Percentiles rank a stretch among this genome's conserved stretches.
These are phyloP conservation scores for Coffea humblotiana DNA, from an alignment of 305 asterid genomes.

Conservation along the genomic window DNA sequence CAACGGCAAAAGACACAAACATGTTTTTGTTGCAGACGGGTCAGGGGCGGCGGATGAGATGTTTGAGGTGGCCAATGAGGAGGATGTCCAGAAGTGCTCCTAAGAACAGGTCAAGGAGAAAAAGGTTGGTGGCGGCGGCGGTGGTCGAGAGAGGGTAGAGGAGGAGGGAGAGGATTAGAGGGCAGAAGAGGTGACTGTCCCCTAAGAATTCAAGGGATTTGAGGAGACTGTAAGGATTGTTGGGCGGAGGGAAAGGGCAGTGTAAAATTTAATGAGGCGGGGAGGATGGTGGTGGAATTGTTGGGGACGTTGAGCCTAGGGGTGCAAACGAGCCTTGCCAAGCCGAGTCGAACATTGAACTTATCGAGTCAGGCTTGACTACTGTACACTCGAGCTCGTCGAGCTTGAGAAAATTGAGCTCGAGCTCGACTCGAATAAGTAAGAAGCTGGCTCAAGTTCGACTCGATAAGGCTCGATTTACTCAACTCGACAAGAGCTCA, in stretches of 20 bases:
- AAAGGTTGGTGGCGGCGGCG: conserved; percentile 18
- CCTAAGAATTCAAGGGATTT: conserved; percentile 85
- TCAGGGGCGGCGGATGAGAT: conserved; percentile 66
- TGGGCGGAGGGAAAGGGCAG: conserved; percentile 57
- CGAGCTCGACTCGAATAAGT: too few relatives aligned
- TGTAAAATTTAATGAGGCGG: conserved; percentile 49
- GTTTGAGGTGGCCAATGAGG: conserved; percentile 61
- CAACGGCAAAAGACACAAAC: conserved; percentile 74
- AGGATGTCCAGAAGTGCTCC: conserved; percentile 66
- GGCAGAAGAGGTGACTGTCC: conserved; percentile 91
- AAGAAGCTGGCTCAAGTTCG: too few relatives aligned
- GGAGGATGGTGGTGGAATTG: conserved; percentile 27
- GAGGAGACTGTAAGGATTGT: conserved; percentile 52
- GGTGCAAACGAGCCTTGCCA: too few relatives aligned
- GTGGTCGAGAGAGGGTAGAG: conserved; percentile 32
- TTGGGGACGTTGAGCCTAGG: not conserved
- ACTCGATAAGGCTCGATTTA: too few relatives aligned
- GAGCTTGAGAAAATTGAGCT: too few relatives aligned
- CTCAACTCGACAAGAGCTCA: too few relatives aligned
- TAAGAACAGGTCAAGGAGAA: conserved; percentile 56
- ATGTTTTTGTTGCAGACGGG: conserved; percentile 83
- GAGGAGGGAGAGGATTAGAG: conserved; percentile 55
- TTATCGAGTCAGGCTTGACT: too few relatives aligned
- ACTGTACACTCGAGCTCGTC: too few relatives aligned
- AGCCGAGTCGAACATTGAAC: too few relatives aligned